Percentiles rank a stretch among this genome's conserved stretches.
Evolutionary conservation across 2,329 filamentous ascomycete species (phyloP).

Genomic region (Penicillium digitatum): DNA sequence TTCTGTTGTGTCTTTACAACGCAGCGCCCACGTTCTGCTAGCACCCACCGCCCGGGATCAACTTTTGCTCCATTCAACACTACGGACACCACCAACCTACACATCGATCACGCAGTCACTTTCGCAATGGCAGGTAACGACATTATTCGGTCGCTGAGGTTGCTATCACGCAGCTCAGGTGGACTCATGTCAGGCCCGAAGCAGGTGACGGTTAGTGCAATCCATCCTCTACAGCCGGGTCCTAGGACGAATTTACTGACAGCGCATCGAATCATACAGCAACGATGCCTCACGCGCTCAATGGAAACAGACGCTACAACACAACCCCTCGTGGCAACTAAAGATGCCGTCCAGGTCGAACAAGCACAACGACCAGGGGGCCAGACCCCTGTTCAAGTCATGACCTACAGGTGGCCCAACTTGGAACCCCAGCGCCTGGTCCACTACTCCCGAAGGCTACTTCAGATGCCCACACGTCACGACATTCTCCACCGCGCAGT

Average conservation of each 20-base stretch:
- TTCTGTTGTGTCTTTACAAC: too few species aligned
- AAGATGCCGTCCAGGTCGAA: neutral
- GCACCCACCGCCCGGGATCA: constrained; percentile 31
- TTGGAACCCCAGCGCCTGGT: constrained; percentile 79
- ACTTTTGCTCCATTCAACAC: constrained; percentile 32
- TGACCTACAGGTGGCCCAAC: constrained; percentile 83
- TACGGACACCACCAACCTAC: constrained; percentile 12
- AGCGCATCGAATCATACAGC: constrained; percentile 30
- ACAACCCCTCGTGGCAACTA: neutral
- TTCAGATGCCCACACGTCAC: constrained; percentile 78
- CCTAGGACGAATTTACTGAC: constrained; percentile 20
- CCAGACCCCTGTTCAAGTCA: constrained; percentile 66
- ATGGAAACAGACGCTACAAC: constrained; percentile 49
- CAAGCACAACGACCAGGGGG: constrained; percentile 2
- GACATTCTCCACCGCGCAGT: constrained; percentile 92
- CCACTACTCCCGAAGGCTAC: constrained; percentile 74
- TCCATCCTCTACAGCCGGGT: neutral
- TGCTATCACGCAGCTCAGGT: constrained; percentile 37
- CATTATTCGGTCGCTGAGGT: constrained; percentile 35
- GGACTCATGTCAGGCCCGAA: constrained; percentile 35
- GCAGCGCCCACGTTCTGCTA: constrained; percentile 34
- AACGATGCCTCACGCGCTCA: constrained; percentile 43
- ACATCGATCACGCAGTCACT: constrained; percentile 5
- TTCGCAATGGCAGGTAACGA: constrained; percentile 37
- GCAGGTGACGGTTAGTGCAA: constrained; percentile 34